Percentiles rank a stretch among this genome's conserved stretches.
These are phyloP conservation scores for Lodderomyces parapsilosis DNA, from an alignment of 1,139 yeast genomes.

Conservation along the genomic window DNA sequence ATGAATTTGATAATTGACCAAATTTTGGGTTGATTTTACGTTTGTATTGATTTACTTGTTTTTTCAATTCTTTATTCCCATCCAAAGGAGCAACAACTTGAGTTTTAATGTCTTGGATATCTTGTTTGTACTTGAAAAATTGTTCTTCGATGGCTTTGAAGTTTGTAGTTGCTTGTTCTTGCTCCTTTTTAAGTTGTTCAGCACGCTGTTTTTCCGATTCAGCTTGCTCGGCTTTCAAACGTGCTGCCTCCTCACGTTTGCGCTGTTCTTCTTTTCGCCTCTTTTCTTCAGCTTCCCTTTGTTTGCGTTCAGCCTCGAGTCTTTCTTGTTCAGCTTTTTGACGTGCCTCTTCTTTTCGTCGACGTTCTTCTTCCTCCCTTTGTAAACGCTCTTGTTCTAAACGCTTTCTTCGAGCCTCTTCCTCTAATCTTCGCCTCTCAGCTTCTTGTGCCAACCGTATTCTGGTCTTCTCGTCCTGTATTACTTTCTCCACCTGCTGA, in stretches of 20 bases:
- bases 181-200: constrained; percentile 12
- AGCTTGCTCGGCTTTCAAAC: constrained; percentile 10
- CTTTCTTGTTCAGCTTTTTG: constrained; percentile 12
- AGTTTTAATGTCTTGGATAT: constrained; percentile 58
- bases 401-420: constrained; percentile 12
- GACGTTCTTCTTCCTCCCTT: constrained; percentile 16
- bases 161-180: constrained; percentile 27
- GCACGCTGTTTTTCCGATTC: constrained; percentile 14
- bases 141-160: constrained; percentile 40
- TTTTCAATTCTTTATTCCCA: constrained; percentile 41
- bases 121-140: constrained; percentile 52
- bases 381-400: constrained; percentile 17
- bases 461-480: constrained; percentile 19
- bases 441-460: constrained; percentile 15
- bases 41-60: constrained; percentile 45
- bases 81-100: constrained; percentile 52
- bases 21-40: constrained; percentile 83
- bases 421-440: constrained; percentile 8
- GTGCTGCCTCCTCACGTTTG: constrained; percentile 15
- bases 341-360: constrained; percentile 15
- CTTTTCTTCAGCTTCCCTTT: constrained; percentile 9
- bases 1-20: constrained; percentile 84
- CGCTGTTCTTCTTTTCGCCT: constrained; percentile 16
- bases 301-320: constrained; percentile 13
- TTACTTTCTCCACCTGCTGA: constrained; percentile 18